Conservation (phyloP, 2,329 filamentous ascomycete genomes). For the Cladosporium cucumerinum region DNA sequence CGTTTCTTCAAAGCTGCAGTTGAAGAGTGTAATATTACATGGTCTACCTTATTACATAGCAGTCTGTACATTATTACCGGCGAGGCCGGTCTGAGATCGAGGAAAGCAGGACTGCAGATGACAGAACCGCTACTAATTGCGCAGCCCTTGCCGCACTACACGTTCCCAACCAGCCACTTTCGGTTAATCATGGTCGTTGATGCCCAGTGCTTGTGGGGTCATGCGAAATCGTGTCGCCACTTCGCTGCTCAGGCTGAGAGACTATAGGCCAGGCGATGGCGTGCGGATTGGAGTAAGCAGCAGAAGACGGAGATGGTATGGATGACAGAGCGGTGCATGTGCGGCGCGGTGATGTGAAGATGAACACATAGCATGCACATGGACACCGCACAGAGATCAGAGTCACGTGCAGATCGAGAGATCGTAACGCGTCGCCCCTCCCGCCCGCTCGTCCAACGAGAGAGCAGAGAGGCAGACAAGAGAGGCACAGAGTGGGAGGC, state of each 20-base stretch:
- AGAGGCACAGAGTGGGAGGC: too few species aligned
- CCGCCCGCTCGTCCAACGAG: neutral
- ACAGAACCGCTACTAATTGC: neutral
- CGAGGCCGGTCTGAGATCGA: neutral
- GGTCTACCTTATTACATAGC: neutral
- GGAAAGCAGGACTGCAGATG: neutral
- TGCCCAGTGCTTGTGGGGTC: conserved; percentile 15
- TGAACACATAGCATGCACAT: neutral
- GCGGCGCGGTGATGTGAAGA: neutral
- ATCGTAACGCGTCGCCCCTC: neutral
- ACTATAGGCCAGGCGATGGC: neutral
- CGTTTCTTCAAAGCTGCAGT: neutral
- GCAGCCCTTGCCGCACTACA: conserved; percentile 8
- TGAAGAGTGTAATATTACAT: conserved; percentile 7
- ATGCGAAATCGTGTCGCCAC: conserved; percentile 4
- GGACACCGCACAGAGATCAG: neutral
- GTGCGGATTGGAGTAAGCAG: neutral
- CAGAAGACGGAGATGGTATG: neutral
- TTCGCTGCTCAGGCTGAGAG: neutral
- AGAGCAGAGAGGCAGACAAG: neutral
- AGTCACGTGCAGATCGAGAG: neutral
- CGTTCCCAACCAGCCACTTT: conserved; percentile 13
- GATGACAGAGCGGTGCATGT: neutral
- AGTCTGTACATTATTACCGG: neutral
- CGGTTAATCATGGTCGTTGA: conserved; percentile 13